These are phyloP conservation scores for Ustilago sp. DNA, from an alignment of 1,284 basidiomycete species.

Conservation along the genomic window DNA sequence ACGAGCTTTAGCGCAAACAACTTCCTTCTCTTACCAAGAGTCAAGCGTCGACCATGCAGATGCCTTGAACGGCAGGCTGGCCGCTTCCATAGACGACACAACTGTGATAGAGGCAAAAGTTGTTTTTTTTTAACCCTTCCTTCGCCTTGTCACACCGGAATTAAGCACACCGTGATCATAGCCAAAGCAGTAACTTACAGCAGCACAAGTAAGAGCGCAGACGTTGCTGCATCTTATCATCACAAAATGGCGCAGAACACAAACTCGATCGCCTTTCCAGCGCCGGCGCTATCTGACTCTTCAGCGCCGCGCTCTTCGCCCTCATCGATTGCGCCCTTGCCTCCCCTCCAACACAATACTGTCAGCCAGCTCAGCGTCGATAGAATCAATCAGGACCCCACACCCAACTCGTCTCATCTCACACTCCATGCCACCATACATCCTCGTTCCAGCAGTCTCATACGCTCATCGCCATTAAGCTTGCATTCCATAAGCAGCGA, in stretches of 20 bases:
- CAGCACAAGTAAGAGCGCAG: slow-evolving; percentile 1
- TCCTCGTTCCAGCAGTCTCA: slow-evolving; percentile 30
- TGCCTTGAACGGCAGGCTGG: neutral
- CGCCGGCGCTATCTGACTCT: slow-evolving; percentile 8
- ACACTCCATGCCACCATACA: slow-evolving; percentile 17
- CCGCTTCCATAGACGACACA: neutral
- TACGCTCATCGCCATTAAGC: slow-evolving; percentile 8
- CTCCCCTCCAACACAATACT: slow-evolving; percentile 10
- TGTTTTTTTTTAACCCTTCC: no score
- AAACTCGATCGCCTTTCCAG: neutral
- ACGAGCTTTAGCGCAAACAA: neutral
- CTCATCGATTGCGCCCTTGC: slow-evolving; percentile 21
- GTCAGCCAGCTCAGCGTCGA: slow-evolving; percentile 23
- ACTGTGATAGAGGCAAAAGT: neutral
- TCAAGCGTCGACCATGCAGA: slow-evolving; percentile 8
- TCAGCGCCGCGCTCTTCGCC: slow-evolving; percentile 26
- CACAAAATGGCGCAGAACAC: slow-evolving; percentile 15
- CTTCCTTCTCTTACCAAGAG: neutral
- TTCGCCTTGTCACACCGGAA: neutral
- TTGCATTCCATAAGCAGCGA: slow-evolving; percentile 9
- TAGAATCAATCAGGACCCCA: neutral
- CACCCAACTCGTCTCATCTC: slow-evolving; percentile 7
- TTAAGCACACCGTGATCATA: slow-evolving; percentile 6
- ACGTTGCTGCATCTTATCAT: neutral
- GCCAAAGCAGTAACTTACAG: neutral